Evolutionary conservation across 192 early-diverging fungal genomes (phyloP), one percentile per base, ranked within the genome.

Genomic region (Coemansia interrupta): DNA sequence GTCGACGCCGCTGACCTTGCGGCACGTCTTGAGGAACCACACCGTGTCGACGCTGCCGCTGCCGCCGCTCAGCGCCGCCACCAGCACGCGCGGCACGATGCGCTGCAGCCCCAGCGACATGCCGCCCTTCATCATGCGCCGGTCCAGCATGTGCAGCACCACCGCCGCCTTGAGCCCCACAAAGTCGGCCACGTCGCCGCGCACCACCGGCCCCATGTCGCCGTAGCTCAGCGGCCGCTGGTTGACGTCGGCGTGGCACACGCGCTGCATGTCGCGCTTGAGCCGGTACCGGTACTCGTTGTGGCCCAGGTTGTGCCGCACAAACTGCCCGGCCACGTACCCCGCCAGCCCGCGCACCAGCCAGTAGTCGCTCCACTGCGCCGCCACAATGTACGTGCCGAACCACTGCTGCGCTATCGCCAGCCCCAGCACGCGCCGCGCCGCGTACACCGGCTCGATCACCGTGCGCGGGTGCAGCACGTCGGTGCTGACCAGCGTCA

Each of bases 341-440:
- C 90, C 88, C 0, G 89, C 84, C 20, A 99, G 65, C 12, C 93
- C 95, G 39, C 83, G 62, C 7, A 89, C 86, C 14, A 99, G 70
- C 97, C 97, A 99, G 22, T 84, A 82, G 73, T 99, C 97, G 7
- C 83, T 81, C 89, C 91, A 84, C 17, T 65, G 64, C 53, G 82
- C 81, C 4, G 85, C 81, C 30, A 78, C 64, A 39, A 99, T 85
- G 61, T 89, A 92, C 17, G 90, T 84, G 11, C 95, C 95, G 70
- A 98, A 95, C 95, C 95, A 99, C 83, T 99, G 97, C 42, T 84
- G 72, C 17, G 90, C 90, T 5, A 97, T 64, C 0, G 85, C 86
- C 40, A 85, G 68, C 17, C 83, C 85, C 41, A 99, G 62, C 20
- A 70, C 50, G 6, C 83, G 83, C 44, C 92, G 82, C 3, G 92